phyloP scores from a whole-genome alignment of 108 stramenopile genomes.

The Parmales sp. region DNA sequence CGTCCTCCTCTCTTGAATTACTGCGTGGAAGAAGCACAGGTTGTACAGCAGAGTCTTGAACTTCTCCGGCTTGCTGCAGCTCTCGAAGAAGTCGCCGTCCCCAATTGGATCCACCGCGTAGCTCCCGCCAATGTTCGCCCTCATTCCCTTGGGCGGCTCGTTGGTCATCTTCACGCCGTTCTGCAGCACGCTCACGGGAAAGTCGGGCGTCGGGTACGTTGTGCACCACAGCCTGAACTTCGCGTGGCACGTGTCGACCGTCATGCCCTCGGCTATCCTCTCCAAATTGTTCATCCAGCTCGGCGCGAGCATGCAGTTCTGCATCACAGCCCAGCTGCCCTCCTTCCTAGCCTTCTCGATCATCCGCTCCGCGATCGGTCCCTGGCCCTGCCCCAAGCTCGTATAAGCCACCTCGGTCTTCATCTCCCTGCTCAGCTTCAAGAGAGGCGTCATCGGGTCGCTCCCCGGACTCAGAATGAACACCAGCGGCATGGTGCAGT shows the following conservation, averaged over 20 bases:
- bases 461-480: constrained; percentile 49
- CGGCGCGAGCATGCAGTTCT: constrained; percentile 44
- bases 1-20: constrained; percentile 49
- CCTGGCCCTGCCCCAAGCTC: constrained; percentile 53
- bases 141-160: constrained; percentile 53
- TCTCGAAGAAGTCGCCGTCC: constrained; percentile 31
- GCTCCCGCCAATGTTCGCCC: constrained; percentile 29
- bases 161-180: constrained; percentile 55
- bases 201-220: constrained; percentile 42
- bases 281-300: constrained; percentile 54
- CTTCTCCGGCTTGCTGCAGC: constrained; percentile 21
- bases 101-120: constrained; percentile 28
- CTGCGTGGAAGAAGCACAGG: constrained; percentile 55
- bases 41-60: constrained; percentile 45
- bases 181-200: constrained; percentile 52
- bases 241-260: constrained; percentile 33
- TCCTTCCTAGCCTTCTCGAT: constrained; percentile 14
- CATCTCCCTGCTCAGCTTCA: constrained; percentile 38
- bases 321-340: constrained; percentile 61
- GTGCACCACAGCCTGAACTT: constrained; percentile 57
- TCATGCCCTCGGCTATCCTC: constrained; percentile 28
- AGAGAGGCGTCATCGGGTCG: constrained; percentile 49
- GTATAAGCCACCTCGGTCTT: constrained; percentile 36
- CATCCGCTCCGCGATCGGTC: constrained; percentile 39
- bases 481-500: constrained; percentile 43